phyloP scores from a whole-genome alignment of 2,329 filamentous ascomycete species.

The Graphilbum ipis-grandicollis region DNA sequence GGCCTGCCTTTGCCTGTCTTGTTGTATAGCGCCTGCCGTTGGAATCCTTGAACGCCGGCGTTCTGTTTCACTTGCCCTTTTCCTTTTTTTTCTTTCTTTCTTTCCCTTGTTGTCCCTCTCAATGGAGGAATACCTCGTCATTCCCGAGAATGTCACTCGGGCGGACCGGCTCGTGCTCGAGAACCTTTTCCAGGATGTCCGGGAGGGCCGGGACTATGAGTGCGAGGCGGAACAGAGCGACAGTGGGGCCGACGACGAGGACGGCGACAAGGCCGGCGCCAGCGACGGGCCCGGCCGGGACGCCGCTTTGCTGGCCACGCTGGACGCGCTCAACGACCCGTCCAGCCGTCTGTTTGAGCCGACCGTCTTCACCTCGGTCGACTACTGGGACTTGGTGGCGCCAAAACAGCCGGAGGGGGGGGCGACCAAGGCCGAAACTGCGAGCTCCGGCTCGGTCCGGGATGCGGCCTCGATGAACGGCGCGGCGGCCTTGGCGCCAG shows the following conservation, averaged over 20 bases:
- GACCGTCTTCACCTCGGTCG: conserved; percentile 24
- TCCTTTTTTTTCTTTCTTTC: too few species aligned
- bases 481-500: too few species aligned
- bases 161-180: conserved; percentile 22
- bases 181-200: conserved; percentile 22
- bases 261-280: background rate
- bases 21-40: too few species aligned
- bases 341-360: conserved; percentile 24
- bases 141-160: conserved; percentile 22
- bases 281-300: conserved; percentile 7
- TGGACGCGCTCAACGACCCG: conserved; percentile 25
- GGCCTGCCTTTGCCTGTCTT: too few species aligned
- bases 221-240: too few species aligned
- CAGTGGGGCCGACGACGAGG: conserved; percentile 1
- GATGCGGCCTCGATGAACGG: too few species aligned
- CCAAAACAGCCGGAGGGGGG: conserved; percentile 13
- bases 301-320: conserved; percentile 15
- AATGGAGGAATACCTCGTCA: conserved; percentile 13
- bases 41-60: too few species aligned
- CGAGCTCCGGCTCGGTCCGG: too few species aligned
- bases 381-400: conserved; percentile 20
- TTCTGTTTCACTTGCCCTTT: too few species aligned
- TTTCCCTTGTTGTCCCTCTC: background rate
- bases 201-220: conserved; percentile 9
- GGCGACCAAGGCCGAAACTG: background rate